Percentiles rank a stretch among this genome's conserved stretches.
These are phyloP conservation scores for Polygonum aviculare DNA, from an alignment of 148 eudicot genomes.

Conservation along the genomic window DNA sequence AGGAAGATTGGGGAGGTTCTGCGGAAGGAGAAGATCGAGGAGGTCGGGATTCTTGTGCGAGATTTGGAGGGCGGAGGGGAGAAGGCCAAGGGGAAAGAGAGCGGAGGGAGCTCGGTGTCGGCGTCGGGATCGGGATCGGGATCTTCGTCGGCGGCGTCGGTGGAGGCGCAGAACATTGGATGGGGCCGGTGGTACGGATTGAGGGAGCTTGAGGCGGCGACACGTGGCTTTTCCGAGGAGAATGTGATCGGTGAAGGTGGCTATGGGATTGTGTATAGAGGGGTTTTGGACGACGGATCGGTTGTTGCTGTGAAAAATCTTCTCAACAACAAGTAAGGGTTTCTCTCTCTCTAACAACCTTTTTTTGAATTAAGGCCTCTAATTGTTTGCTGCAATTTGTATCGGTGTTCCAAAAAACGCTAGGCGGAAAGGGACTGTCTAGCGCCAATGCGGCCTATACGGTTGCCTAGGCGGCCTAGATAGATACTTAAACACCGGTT, in stretches of 20 bases:
- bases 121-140: constrained; percentile 23
- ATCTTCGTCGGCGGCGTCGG: constrained; percentile 19
- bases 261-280: constrained; percentile 73
- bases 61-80: constrained; percentile 3
- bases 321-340: constrained; percentile 56
- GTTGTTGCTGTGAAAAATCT: constrained; percentile 82
- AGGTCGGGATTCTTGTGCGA: constrained; percentile 23
- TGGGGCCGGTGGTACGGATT: constrained; percentile 89
- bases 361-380: not conserved
- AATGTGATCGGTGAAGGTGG: constrained; percentile 92
- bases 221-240: constrained; percentile 53
- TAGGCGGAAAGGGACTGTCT: no score
- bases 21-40: constrained; percentile 22
- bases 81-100: constrained; percentile 19
- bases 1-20: constrained; percentile 24
- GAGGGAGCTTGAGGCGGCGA: constrained; percentile 70
- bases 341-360: not conserved
- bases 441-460: no score
- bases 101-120: constrained; percentile 28
- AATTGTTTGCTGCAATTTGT: not conserved
- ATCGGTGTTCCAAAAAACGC: no score
- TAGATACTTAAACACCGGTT: no score
- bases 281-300: constrained; percentile 71
- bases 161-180: constrained; percentile 44
- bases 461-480: no score